Evolutionary conservation across 2,329 filamentous ascomycete genomes (phyloP).

Genomic region (Alternaria dauci): DNA sequence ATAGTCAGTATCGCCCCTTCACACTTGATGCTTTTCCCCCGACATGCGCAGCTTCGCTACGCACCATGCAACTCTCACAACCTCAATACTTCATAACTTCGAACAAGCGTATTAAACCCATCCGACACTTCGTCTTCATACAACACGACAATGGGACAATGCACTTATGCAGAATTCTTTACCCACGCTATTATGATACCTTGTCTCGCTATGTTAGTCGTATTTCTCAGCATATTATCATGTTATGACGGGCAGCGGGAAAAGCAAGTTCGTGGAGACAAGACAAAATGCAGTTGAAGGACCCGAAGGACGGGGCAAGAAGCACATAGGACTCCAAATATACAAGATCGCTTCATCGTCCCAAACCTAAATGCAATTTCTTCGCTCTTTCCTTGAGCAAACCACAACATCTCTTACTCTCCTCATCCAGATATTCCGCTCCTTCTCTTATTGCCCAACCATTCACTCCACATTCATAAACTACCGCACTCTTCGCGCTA

Average conservation of each 20-base stretch:
- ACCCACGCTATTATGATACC: background rate
- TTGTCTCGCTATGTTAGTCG: background rate
- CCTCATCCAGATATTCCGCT: slow-evolving; percentile 42
- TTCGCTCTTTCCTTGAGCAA: slow-evolving; percentile 15
- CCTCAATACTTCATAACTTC: background rate
- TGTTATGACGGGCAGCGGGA: background rate
- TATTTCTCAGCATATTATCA: background rate
- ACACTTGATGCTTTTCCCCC: background rate
- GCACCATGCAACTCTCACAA: background rate
- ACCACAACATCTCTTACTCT: slow-evolving; percentile 32
- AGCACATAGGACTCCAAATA: background rate
- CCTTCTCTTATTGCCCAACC: slow-evolving; percentile 38
- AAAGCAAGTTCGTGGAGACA: background rate
- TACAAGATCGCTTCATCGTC: background rate
- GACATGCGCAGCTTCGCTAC: background rate
- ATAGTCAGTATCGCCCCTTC: background rate
- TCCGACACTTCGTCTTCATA: background rate
- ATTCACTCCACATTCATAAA: slow-evolving; percentile 55
- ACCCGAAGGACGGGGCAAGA: background rate
- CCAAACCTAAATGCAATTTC: slow-evolving; percentile 17
- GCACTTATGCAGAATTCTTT: background rate
- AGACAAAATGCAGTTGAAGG: background rate
- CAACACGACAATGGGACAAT: background rate
- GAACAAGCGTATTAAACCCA: background rate
- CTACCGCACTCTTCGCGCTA: slow-evolving; percentile 50